phyloP scores from a whole-genome alignment of 345 rosid species.

The Pistacia vera region DNA sequence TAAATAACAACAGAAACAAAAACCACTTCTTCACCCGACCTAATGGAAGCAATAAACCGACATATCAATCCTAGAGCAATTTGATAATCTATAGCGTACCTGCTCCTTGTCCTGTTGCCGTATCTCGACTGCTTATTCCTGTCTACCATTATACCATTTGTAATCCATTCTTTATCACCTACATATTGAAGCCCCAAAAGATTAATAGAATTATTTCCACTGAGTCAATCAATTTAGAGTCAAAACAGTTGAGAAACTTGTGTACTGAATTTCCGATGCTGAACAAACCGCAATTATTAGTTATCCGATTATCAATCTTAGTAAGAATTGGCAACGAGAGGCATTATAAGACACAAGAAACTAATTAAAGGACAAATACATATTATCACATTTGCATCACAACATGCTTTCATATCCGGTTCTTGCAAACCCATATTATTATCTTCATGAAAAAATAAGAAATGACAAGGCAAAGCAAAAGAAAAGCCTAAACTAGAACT shows the following conservation, averaged over 20 bases:
- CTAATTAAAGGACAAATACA: neutral
- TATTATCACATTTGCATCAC: neutral
- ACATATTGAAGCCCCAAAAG: constrained; percentile 1
- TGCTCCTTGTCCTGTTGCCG: constrained; percentile 42
- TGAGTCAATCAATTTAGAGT: neutral
- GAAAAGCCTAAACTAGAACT: neutral
- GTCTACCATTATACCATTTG: constrained; percentile 33
- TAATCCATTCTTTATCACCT: constrained; percentile 47
- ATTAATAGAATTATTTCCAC: neutral
- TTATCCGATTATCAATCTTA: neutral
- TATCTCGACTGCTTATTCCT: constrained; percentile 44
- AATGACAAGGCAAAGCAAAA: neutral
- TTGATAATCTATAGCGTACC: constrained; percentile 30
- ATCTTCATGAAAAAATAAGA: neutral
- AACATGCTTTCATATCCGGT: neutral
- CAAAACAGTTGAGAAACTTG: neutral
- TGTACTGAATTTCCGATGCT: neutral
- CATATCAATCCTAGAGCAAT: neutral
- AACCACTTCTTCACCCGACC: neutral
- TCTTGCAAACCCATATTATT: neutral
- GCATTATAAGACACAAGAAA: neutral
- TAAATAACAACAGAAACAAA: neutral
- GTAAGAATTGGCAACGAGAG: neutral
- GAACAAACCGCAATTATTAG: neutral
- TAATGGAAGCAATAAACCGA: neutral